Base-by-base conservation (phyloP, 2,329 filamentous ascomycete species). In the Botryosphaeria agaves region DNA sequence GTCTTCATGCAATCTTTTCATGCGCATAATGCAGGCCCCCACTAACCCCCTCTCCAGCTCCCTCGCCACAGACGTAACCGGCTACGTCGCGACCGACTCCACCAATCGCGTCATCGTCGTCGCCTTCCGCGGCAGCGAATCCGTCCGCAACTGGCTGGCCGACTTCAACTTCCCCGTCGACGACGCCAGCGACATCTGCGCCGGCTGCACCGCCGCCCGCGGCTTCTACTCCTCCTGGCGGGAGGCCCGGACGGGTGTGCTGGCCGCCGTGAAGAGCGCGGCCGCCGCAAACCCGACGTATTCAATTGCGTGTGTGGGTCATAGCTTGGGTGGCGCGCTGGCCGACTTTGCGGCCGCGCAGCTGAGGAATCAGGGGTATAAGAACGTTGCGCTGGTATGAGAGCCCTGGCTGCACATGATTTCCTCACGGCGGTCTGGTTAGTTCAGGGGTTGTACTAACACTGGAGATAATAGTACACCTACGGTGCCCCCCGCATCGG, bases 401-500 rank as follows among this genome's bases (percentile, higher is more conserved):
- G 14, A 28, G 9, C 8, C 9, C 11, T 14, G 5, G 14, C 16
- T 12, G 7, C 7, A 7, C 7, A 7, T 23, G 7, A 23, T 7
- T 23, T 12, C 7, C 20, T 23, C 7, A 12, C 20, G 12, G 20
- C n/a, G n/a, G n/a, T n/a, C 42, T 79, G n/a, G 41, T 46, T 32
- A 14, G 41, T 34, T 12, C 23, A 26, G n/a, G 4, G 17, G 18
- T n/a, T n/a, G n/a, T n/a, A n/a, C n/a, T n/a, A n/a, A n/a, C n/a
- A n/a, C n/a, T n/a, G 8, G 9, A 24, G 6, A 26, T 16, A 26
- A 27, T 32, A 42, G 26, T 78, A 73, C 59, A 74, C 68, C 1
- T 82, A 66, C 52, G 76, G 76, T 36, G 61, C 68, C 12, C 76
- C 76, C 2, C 72, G 74, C 27, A 61, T 74, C 12, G 76, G 73